Conservation (phyloP, 2,329 filamentous ascomycete genomes). For the Colletotrichum gigasporum region DNA sequence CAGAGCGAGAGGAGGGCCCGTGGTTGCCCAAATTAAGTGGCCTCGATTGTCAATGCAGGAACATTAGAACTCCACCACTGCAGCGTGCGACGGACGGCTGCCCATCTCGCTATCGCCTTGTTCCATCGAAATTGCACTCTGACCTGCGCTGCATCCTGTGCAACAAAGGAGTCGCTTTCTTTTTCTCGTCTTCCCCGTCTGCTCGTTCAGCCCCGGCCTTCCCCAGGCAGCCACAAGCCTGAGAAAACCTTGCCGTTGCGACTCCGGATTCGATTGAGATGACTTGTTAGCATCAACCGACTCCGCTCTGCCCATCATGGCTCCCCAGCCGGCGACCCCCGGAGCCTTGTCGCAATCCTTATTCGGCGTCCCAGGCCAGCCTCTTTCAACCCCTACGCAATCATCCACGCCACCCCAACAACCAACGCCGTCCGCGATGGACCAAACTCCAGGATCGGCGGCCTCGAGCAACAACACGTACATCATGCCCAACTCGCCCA, state of each 20-base stretch:
- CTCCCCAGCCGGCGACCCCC: constrained; percentile 52
- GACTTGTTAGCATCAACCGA: constrained; percentile 13
- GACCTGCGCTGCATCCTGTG: background rate
- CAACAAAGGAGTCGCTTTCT: background rate
- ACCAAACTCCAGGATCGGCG: constrained; percentile 57
- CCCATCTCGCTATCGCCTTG: constrained; percentile 5
- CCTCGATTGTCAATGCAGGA: constrained; percentile 30
- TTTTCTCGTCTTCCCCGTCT: background rate
- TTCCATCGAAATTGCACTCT: constrained; percentile 6
- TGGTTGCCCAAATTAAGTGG: constrained; percentile 28
- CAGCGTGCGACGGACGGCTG: constrained; percentile 20
- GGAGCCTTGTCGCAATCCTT: constrained; percentile 53
- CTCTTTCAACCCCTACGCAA: constrained; percentile 36
- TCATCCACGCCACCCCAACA: constrained; percentile 38
- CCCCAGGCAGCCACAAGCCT: too few species aligned
- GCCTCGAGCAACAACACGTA: constrained; percentile 80
- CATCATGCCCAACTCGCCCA: constrained; percentile 88
- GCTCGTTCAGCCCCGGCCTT: too few species aligned
- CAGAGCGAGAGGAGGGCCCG: constrained; percentile 4
- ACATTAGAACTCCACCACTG: constrained; percentile 19
- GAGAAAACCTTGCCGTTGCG: background rate
- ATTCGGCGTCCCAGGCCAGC: constrained; percentile 53
- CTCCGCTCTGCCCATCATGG: constrained; percentile 43
- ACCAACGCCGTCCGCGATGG: constrained; percentile 40
- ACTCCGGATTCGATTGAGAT: constrained; percentile 18